Base-by-base conservation (phyloP, 1,284 basidiomycete genomes). In the Pterulicium gracile region DNA sequence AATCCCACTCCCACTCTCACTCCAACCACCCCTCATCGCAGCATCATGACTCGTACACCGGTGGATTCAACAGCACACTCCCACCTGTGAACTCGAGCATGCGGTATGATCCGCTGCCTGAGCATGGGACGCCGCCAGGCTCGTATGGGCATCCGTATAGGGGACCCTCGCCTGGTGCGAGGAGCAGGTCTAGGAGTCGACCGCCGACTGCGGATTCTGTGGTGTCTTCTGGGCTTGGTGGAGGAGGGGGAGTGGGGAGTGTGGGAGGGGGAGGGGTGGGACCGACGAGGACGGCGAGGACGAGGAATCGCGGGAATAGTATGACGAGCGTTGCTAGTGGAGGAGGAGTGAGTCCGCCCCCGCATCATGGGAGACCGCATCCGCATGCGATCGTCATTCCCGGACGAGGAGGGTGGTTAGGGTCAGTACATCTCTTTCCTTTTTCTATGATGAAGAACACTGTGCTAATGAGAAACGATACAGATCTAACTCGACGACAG, bases 311-410 rank as follows among this genome's bases (percentile, higher is more conserved):
- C 42, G 68, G 67, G 48, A 73, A 72, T 52, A 72, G 69, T 52
- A 66, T 81, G 13, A 71, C 72, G 47, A 62, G 66, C 39, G 68
- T n/a, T n/a, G n/a, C n/a, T n/a, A n/a, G n/a, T n/a, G n/a, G n/a
- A n/a, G n/a, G 17, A 47, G 51, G 18, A 47, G 51, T 63, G 55
- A 55, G 61, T 60, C 51, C 55, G 4, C 64, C 63, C 36, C 67
- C 69, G 24, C 70, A 70, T 13, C 70, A 69, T 19, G 61, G 62
- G 19, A 57, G 59, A 46, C 54, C 53, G 50, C 53, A 56, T 49
- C 66, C 70, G 0, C 71, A 73, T 54, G 76, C 75, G 14, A 78
- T 81, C 55, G 64, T 80, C 46, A 82, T 81, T 51, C 79, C 78
- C 0, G 65, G 69, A 21, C 27, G 27, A 32, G 27, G 27, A 50